Evolutionary conservation across 2,329 filamentous ascomycete species (phyloP), one percentile per base, ranked within the genome.

Genomic region (Xylariales sp.): DNA sequence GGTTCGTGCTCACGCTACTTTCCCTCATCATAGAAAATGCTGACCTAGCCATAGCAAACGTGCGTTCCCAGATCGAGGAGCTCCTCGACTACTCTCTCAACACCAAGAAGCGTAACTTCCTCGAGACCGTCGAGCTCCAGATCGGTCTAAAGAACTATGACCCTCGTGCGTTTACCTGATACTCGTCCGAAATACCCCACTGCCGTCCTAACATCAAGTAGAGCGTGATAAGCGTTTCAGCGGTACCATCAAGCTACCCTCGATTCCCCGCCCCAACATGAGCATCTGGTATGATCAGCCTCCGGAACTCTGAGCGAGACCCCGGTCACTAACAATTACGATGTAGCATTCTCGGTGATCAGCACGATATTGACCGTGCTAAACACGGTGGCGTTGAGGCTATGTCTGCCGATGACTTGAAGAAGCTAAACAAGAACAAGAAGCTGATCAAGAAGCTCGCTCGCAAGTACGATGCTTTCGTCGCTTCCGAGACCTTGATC

Each of bases 391-490:
- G 94, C 83, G 90, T 98, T 78, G 96, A 99, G 82, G 94, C 95
- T 87, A 98, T 98, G 96, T 97, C 93, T 80, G 86, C 93, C 76
- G 96, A 99, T 80, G 96, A 99, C 86, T 87, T 99, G 87, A 99
- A 99, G 93, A 99, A 99, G 92, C 93, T 99, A 78, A 99, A 99
- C 92, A 99, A 99, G 93, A 99, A 99, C 93, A 98, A 99, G 93
- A 99, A 99, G 92, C 91, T 98, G 81, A 97, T 99, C 91, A 99
- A 99, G 94, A 99, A 99, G 92, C 93, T 99, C 76, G 96, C 96
- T 74, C 94, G 94, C 91, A 99, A 99, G 90, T 98, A 99, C 91
- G 96, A 99, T 85, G 96, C 96, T 78, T 99, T 99, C 87, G 86
- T 99, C 82, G 92, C 96, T 83, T 98, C 95, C 82, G 96, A 99